Evolutionary conservation across 345 rosid genomes (phyloP), one percentile per base, ranked within the genome.

Genomic region (Angophora floribunda): DNA sequence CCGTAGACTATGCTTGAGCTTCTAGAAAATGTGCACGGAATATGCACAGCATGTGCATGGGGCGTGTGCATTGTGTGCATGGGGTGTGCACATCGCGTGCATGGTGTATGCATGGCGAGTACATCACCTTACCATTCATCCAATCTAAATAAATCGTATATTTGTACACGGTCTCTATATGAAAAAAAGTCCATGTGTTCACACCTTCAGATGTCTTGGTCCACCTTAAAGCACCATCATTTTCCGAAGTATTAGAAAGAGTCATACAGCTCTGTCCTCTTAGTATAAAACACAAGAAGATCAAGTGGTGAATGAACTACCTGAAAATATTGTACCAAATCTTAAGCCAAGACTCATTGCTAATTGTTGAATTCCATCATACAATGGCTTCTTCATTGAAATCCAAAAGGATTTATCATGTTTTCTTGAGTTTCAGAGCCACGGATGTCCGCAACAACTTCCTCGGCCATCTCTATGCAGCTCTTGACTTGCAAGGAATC

Each of bases 351-450:
- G 6, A 63, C 7, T 61, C 32, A 3, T 5, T 61, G 70, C 24
- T 1, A 24, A 63, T 61, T 28, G 70, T 28, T 28, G 8, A 61
- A 61, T 8, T 63, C 41, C 75, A 13, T 63, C 19, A 6, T 63
- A 5, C 2, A 13, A 63, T 63, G 75, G 75, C 75, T 63, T 63
- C 10, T 63, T 63, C 41, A 2, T 13, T 19, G 0, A 63, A 63
- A 2, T 9, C 2, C 9, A 1, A n/a, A 2, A 63, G 1, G 41
- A 13, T 0, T 6, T n/a, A n/a, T 0, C 4, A n/a, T 0, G 41
- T 63, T 2, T 63, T 63, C 75, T 2, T 63, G 1, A 63, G 75
- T 1, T 63, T 63, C 41, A 63, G 41, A 63, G 75, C 36, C 9
- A 3, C 0, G 1, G 41, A 63, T 2, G 0, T 63, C 0, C 75